Conservation (phyloP, 2,329 filamentous ascomycete genomes). For the Emmonsiellopsis sp. region DNA sequence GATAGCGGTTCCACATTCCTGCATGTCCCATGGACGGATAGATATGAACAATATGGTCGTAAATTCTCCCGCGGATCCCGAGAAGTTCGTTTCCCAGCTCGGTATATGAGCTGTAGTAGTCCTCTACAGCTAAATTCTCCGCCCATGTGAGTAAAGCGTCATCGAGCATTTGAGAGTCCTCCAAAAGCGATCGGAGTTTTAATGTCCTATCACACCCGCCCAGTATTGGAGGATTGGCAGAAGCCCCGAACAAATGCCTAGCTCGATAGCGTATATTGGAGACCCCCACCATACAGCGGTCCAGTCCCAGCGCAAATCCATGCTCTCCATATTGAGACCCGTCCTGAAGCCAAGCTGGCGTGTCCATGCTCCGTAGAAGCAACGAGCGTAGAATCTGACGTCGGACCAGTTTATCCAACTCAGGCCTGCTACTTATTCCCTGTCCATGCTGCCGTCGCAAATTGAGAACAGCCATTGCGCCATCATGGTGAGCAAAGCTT, state of each 20-base stretch:
- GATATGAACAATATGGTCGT: neutral
- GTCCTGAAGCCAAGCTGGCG: neutral
- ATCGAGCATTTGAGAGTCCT: neutral
- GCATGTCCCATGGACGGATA: neutral
- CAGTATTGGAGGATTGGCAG: neutral
- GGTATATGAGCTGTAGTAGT: neutral
- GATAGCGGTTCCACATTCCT: conserved; percentile 2
- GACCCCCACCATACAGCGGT: neutral
- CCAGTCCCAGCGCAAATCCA: neutral
- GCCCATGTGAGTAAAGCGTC: neutral
- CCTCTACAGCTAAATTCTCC: neutral
- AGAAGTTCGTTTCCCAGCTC: neutral
- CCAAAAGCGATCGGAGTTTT: neutral
- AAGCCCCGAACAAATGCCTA: neutral
- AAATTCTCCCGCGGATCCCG: neutral
- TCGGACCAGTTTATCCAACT: conserved; percentile 1
- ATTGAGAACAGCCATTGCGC: neutral
- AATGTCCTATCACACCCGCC: neutral
- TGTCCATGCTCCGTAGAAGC: neutral
- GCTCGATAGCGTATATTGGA: neutral
- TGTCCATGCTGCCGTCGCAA: neutral
- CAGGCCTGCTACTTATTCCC: neutral
- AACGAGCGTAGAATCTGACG: neutral
- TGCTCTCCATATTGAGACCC: neutral
- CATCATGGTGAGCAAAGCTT: conserved; percentile 1